Evolutionary conservation across 2,329 filamentous ascomycete genomes (phyloP), one percentile per base, ranked within the genome.

Genomic region (Xylaria polymorpha): DNA sequence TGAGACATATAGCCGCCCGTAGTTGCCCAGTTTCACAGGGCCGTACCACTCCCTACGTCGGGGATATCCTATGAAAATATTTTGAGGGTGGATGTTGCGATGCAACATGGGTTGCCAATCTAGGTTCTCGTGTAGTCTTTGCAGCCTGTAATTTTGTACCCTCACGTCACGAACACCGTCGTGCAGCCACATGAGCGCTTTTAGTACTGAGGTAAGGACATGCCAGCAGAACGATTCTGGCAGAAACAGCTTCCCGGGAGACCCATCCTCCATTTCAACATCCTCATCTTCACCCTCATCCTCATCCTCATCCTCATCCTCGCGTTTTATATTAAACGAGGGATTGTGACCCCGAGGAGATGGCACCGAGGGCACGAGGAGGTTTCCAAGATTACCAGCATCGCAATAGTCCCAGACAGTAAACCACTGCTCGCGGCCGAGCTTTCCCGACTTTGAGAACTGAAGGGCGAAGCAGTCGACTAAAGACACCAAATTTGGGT

Each of bases 221-320:
- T 88, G 86, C 86, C 86, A 89, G 70, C 85, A 86, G 14, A 88
- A 78, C 2, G 81, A 80, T 72, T 88, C 86, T 0, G 86, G 85
- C 14, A 87, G 74, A 70, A 84, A 85, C 22, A 61, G 51, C 32
- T n/a, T 43, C 29, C 41, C 20, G 22, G 37, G 10, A 4, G 12
- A 3, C 4, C 18, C n/a, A 48, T 70, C 60, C n/a, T 65, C n/a
- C 67, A 72, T 65, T 53, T 61, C 15, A 9, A 57, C 72, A 32
- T 77, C 71, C 18, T 77, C 70, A 43, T 73, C 72, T 4, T 53
- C 50, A 7, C 46, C 20, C 37, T 37, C 10, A n/a, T n/a, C n/a
- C n/a, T n/a, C 72, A 32, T 77, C 71, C 18, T 77, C 70, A 43
- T 73, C 72, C 4, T 53, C 50, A 7, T 50, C 20, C 37, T 37